phyloP scores from a whole-genome alignment of 2,329 filamentous ascomycete genomes.

The Pseudogymnoascus sp. region DNA sequence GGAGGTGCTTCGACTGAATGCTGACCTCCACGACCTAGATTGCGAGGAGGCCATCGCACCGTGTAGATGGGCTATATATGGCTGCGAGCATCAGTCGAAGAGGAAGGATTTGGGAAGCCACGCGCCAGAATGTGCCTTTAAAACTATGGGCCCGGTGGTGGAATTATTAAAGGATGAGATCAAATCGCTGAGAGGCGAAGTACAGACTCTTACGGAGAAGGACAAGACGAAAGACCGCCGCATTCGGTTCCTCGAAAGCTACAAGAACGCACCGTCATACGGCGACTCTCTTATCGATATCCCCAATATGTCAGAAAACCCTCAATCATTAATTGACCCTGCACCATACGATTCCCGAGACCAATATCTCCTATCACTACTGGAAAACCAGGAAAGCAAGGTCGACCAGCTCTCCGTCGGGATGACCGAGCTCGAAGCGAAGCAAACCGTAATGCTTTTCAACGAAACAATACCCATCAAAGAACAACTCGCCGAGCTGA shows the following conservation, averaged over 20 bases:
- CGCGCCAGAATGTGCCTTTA: constrained; percentile 41
- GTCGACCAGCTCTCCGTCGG: constrained; percentile 49
- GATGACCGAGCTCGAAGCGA: constrained; percentile 48
- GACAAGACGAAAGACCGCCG: constrained; percentile 34
- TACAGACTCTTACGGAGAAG: constrained; percentile 35
- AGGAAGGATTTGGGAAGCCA: constrained; percentile 38
- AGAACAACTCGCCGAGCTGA: constrained; percentile 49
- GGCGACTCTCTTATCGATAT: constrained; percentile 20
- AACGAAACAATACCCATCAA: constrained; percentile 54
- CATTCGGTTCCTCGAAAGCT: constrained; percentile 35
- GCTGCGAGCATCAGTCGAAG: constrained; percentile 36
- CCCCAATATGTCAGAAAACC: constrained; percentile 18
- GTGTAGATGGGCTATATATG: constrained; percentile 42
- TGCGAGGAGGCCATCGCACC: constrained; percentile 35
- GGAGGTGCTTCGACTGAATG: constrained; percentile 21
- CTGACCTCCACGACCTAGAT: constrained; percentile 30
- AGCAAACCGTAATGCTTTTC: constrained; percentile 51
- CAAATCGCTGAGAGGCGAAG: constrained; percentile 31
- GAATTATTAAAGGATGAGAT: constrained; percentile 39
- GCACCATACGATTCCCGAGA: constrained; percentile 33
- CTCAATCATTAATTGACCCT: constrained; percentile 19
- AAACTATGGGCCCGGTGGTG: constrained; percentile 42
- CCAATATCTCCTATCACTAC: constrained; percentile 36
- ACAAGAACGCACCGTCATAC: constrained; percentile 19
- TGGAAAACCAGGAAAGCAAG: constrained; percentile 44